A percentile compares a stretch with the other conserved stretches of the same genome.
These are phyloP conservation scores for Phlebiopsis gigantea DNA, from an alignment of 768 basidiomycete species.

Conservation along the genomic window DNA sequence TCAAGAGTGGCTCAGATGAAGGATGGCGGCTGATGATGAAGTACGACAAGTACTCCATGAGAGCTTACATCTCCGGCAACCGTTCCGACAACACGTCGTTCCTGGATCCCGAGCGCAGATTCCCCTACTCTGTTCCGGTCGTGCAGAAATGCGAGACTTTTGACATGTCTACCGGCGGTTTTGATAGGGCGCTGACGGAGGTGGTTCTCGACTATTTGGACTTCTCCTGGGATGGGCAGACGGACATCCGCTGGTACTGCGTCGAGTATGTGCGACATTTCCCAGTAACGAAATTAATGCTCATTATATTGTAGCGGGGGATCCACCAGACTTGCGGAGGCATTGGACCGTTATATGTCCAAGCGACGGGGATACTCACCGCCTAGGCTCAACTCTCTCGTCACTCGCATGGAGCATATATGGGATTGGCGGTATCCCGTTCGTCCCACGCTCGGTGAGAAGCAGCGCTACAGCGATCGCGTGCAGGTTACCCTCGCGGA, in stretches of 20 bases:
- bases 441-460: no score
- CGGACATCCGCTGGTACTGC: constrained; percentile 2
- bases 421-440: no score
- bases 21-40: constrained; percentile 12
- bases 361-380: no score
- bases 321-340: not conserved
- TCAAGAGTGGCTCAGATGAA: not conserved
- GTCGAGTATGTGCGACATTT: not conserved
- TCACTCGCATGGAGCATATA: no score
- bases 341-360: not conserved
- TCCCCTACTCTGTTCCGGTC: constrained; percentile 6
- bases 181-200: constrained; percentile 14
- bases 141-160: constrained; percentile 16
- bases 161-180: constrained; percentile 8
- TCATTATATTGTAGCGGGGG: not conserved
- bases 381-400: no score
- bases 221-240: not conserved
- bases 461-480: no score
- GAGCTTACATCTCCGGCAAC: constrained; percentile 9
- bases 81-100: not conserved
- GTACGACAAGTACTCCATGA: constrained; percentile 13
- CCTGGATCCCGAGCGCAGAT: not conserved
- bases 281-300: not conserved
- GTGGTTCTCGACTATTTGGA: constrained; percentile 6
- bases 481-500: no score